A percentile compares a stretch with the other conserved stretches of the same genome.
These are phyloP conservation scores for Aspergillus sp. DNA, from an alignment of 2,329 filamentous ascomycete genomes.

Conservation along the genomic window DNA sequence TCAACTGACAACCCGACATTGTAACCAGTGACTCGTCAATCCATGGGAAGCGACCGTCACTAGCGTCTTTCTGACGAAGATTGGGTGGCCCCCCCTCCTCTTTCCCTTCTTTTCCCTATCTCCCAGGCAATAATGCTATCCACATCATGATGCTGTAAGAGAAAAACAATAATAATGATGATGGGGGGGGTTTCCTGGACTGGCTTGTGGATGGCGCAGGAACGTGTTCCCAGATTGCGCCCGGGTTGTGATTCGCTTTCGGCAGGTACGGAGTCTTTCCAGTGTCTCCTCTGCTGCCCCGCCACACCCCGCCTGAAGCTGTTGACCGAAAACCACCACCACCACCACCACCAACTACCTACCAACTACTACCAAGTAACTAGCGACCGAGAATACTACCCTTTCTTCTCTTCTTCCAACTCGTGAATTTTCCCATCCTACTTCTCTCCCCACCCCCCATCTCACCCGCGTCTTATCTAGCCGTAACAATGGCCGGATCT, in stretches of 20 bases:
- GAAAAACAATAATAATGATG: background rate
- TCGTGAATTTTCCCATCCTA: constrained; percentile 1
- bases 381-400: background rate
- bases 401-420: background rate
- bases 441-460: background rate
- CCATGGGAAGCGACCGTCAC: background rate
- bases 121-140: background rate
- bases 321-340: constrained; percentile 14
- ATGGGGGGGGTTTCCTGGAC: background rate
- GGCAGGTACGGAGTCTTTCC: constrained; percentile 11
- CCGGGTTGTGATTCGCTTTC: constrained; percentile 11
- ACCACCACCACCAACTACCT: background rate
- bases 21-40: background rate
- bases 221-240: background rate
- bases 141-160: constrained; percentile 4
- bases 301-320: constrained; percentile 20
- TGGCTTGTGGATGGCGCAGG: background rate
- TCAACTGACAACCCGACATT: background rate
- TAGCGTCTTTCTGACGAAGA: background rate
- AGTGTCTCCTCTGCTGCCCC: constrained; percentile 13
- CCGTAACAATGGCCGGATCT: constrained; percentile 41
- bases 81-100: background rate
- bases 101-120: background rate
- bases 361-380: background rate
- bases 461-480: background rate